Evolutionary conservation across 495 filamentous ascomycete species (phyloP).

Genomic region (Penicillium alfredii): DNA sequence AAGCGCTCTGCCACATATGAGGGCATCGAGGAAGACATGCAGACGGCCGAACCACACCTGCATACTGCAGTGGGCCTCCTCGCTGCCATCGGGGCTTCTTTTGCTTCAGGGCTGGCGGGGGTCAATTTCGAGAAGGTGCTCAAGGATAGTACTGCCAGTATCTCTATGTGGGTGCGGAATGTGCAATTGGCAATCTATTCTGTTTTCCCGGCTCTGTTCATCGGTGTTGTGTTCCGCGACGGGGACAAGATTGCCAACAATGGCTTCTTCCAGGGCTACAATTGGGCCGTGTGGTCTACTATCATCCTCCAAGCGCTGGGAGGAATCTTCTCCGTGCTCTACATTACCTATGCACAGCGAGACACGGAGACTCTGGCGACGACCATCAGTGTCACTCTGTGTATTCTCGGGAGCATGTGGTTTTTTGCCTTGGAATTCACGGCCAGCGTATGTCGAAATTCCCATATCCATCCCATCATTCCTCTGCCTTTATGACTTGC

Average conservation of each 20-base stretch:
- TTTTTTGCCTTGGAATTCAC: slow-evolving; percentile 78
- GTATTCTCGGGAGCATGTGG: slow-evolving; percentile 74
- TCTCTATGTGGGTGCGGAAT: slow-evolving; percentile 86
- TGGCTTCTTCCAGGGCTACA: slow-evolving; percentile 93
- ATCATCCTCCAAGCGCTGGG: slow-evolving; percentile 77
- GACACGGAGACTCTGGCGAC: slow-evolving; percentile 84
- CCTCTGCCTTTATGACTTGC: not conserved
- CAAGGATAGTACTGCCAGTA: slow-evolving; percentile 65
- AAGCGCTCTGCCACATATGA: slow-evolving; percentile 91
- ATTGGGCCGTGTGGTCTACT: slow-evolving; percentile 80
- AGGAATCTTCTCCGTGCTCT: slow-evolving; percentile 75
- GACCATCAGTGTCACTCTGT: slow-evolving; percentile 80
- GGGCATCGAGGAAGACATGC: slow-evolving; percentile 79
- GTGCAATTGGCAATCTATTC: slow-evolving; percentile 92
- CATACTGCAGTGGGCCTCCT: slow-evolving; percentile 71
- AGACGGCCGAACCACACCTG: slow-evolving; percentile 56
- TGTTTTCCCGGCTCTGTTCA: slow-evolving; percentile 75
- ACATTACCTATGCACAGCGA: slow-evolving; percentile 65
- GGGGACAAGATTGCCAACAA: slow-evolving; percentile 73
- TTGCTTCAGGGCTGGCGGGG: slow-evolving; percentile 75
- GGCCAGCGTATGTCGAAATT: slow-evolving; percentile 58
- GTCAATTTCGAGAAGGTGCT: slow-evolving; percentile 95
- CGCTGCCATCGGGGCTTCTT: slow-evolving; percentile 68
- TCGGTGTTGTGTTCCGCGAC: slow-evolving; percentile 82
- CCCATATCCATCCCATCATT: slow-evolving; percentile 7